Percentiles rank a stretch among this genome's conserved stretches.
phyloP scores from a whole-genome alignment of 2,329 filamentous ascomycete genomes.

The Xylaria sp. region DNA sequence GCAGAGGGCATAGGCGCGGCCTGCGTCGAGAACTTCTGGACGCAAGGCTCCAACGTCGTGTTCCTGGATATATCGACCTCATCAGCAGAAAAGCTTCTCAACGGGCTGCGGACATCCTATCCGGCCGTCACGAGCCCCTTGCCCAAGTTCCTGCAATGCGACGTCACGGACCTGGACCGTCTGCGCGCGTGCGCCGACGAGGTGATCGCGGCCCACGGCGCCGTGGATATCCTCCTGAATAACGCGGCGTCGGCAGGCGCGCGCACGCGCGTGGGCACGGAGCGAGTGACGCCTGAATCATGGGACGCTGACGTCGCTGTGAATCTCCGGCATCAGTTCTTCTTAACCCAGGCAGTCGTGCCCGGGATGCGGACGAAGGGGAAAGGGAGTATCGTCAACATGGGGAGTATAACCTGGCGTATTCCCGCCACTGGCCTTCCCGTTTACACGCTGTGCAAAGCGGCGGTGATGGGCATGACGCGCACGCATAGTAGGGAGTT shows the following conservation, averaged over 20 bases:
- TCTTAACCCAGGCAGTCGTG: slow-evolving; percentile 54
- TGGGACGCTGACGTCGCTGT: slow-evolving; percentile 58
- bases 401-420: slow-evolving; percentile 54
- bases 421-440: slow-evolving; percentile 50
- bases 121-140: slow-evolving; percentile 31
- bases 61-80: slow-evolving; percentile 56
- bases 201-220: slow-evolving; percentile 47
- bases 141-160: slow-evolving; percentile 57
- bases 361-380: slow-evolving; percentile 50
- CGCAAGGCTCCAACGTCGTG: slow-evolving; percentile 57
- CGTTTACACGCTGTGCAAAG: slow-evolving; percentile 54
- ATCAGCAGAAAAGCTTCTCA: slow-evolving; percentile 49
- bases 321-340: slow-evolving; percentile 59
- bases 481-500: slow-evolving; percentile 53
- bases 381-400: slow-evolving; percentile 54
- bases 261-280: slow-evolving; percentile 47
- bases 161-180: slow-evolving; percentile 53
- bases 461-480: slow-evolving; percentile 55
- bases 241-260: slow-evolving; percentile 50
- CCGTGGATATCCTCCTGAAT: slow-evolving; percentile 53
- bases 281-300: slow-evolving; percentile 53
- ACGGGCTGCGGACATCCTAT: slow-evolving; percentile 40
- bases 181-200: slow-evolving; percentile 51
- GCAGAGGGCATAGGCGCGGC: slow-evolving; percentile 60
- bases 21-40: slow-evolving; percentile 57